Evolutionary conservation across 441 rosid species (phyloP), one percentile per base, ranked within the genome.

Genomic region (Populus hybrid): DNA sequence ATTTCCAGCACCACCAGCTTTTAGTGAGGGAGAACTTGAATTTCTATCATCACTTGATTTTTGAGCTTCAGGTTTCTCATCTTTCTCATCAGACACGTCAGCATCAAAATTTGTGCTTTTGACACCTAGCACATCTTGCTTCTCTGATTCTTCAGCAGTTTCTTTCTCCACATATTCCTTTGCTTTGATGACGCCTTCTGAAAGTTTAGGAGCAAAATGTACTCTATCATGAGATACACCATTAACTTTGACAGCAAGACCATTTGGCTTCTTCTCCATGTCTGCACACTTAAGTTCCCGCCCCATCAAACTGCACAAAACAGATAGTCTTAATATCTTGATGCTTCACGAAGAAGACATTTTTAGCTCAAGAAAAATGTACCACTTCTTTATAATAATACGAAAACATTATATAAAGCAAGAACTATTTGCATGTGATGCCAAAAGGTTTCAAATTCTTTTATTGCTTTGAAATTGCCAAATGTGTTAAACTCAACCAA

Each of bases 221-320:
- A 81, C 88, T 76, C 85, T 84, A 74, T 82, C 87, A 69, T 38
- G 83, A 74, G 89, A 80, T 34, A 69, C 67, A 63, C 85, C 84
- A 68, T 81, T 87, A 34, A 85, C 42, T 68, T 79, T 84, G 73
- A 75, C 66, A 5, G 75, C 77, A 73, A 82, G 81, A 69, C 92
- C 87, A 77, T 86, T 91, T 1, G 87, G 79, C 79, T 84, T 89
- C 79, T 83, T 85, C 77, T 91, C 94, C 92, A 87, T 87, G 82
- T 84, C 89, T 77, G 87, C 85, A 70, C 86, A 86, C 54, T 82
- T 81, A 73, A 88, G 88, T 77, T 91, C 90, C 84, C 89, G 88
- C 77, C 97, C 97, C 99, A 95, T 95, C 82, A 85, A 85, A 85
- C 97, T 95, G 86, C 90, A 78, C 10, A 23, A 61, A 68, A 77